A percentile compares a stretch with the other conserved stretches of the same genome.
Evolutionary conservation across 805 yeast genomes (phyloP).

Genomic region (Diddensiella caesifluorescens): DNA sequence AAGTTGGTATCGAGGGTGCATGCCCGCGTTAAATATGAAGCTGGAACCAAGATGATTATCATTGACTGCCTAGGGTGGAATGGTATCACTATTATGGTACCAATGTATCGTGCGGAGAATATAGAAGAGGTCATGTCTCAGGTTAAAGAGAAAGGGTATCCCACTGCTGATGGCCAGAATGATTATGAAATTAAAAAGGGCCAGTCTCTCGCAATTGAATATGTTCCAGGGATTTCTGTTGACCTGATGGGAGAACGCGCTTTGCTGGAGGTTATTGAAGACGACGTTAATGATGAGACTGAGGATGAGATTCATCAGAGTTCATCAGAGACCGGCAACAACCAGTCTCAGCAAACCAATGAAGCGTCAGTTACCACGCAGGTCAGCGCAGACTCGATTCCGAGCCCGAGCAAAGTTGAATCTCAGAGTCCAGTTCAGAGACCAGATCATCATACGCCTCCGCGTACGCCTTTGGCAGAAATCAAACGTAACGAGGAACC

Average conservation of each 20-base stretch:
- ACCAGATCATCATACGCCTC: too few species aligned
- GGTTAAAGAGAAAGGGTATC: conserved; percentile 8
- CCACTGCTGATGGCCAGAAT: conserved; percentile 17
- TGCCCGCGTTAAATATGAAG: conserved; percentile 44
- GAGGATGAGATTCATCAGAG: conserved; percentile 28
- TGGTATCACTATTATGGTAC: conserved; percentile 66
- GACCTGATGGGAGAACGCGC: conserved; percentile 67
- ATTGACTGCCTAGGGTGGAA: conserved; percentile 77
- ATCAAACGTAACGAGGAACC: too few species aligned
- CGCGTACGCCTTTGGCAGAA: too few species aligned
- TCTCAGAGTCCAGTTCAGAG: too few species aligned
- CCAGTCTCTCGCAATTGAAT: conserved; percentile 63
- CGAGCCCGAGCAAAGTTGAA: not conserved
- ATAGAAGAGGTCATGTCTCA: conserved; percentile 1
- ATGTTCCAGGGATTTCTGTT: conserved; percentile 52
- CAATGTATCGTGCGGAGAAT: conserved; percentile 32
- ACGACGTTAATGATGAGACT: conserved; percentile 42
- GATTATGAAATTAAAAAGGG: conserved; percentile 51
- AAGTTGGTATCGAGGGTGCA: conserved; percentile 66
- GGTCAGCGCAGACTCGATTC: too few species aligned
- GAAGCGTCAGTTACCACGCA: not conserved
- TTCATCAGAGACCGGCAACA: not conserved
- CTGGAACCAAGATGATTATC: conserved; percentile 35
- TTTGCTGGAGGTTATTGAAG: conserved; percentile 46
- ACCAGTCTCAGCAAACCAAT: not conserved